These are phyloP conservation scores for Vaucheria bursata DNA, from an alignment of 352 stramenopile genomes.

Conservation along the genomic window DNA sequence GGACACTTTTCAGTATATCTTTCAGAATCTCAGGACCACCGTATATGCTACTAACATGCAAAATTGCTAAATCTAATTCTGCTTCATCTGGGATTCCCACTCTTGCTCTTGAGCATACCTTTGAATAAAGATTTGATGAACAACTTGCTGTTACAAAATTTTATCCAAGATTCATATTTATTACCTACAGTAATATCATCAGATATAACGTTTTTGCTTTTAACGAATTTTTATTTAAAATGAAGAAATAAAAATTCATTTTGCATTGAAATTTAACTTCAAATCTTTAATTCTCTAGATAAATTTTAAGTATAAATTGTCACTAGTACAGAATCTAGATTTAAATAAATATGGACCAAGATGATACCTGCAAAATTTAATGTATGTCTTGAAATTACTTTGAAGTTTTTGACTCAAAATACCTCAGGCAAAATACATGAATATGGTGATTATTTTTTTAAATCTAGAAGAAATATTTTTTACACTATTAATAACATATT, in stretches of 20 bases:
- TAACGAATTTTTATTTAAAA: too few species aligned
- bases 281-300: neutral
- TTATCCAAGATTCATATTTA: neutral
- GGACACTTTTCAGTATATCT: neutral
- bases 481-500: neutral
- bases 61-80: neutral
- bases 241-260: neutral
- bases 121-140: neutral
- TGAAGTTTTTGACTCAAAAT: too few species aligned
- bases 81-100: neutral
- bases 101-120: neutral
- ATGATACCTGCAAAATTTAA: too few species aligned
- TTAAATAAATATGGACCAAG: too few species aligned
- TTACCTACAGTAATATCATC: neutral
- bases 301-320: neutral
- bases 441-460: neutral
- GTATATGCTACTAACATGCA: slow-evolving; percentile 10
- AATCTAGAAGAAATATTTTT: neutral
- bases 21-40: neutral
- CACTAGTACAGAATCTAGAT: too few species aligned
- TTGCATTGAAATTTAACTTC: neutral
- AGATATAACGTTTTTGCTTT: too few species aligned
- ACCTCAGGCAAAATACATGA: too few species aligned
- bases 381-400: too few species aligned
- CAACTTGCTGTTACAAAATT: neutral